A percentile compares a stretch with the other conserved stretches of the same genome.
phyloP scores from a whole-genome alignment of 352 stramenopile genomes.

The Hyaloperonospora brassicae region DNA sequence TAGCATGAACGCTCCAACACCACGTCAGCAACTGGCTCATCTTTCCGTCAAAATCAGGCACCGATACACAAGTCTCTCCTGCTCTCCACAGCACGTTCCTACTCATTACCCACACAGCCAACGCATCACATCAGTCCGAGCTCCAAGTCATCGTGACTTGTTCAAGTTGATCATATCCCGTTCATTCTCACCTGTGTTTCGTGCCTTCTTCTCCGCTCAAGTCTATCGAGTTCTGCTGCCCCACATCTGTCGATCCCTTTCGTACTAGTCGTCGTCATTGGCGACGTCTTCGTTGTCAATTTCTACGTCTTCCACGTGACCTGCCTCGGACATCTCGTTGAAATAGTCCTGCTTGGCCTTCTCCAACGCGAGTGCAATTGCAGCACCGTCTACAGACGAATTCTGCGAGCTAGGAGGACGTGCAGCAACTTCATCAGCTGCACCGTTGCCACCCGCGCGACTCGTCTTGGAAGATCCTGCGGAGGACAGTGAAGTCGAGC shows the following conservation, averaged over 20 bases:
- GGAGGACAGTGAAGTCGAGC: slow-evolving; percentile 11
- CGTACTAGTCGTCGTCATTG: slow-evolving; percentile 13
- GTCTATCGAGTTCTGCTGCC: slow-evolving; percentile 16
- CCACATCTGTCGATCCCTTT: slow-evolving; percentile 19
- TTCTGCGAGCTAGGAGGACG: slow-evolving; percentile 22
- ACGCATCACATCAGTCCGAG: slow-evolving; percentile 23
- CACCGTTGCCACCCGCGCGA: slow-evolving; percentile 4
- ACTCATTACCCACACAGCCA: slow-evolving; percentile 32
- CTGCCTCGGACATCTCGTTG: slow-evolving; percentile 22
- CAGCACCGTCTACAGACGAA: slow-evolving; percentile 20
- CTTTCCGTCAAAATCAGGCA: slow-evolving; percentile 15
- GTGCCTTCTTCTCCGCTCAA: slow-evolving; percentile 27
- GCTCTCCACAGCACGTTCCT: slow-evolving; percentile 28
- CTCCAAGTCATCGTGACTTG: slow-evolving; percentile 24
- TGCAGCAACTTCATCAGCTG: slow-evolving; percentile 2
- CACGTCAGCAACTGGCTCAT: slow-evolving; percentile 18
- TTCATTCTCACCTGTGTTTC: slow-evolving; percentile 17
- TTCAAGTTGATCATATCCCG: slow-evolving; percentile 21
- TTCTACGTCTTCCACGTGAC: slow-evolving; percentile 14
- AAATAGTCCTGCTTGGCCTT: slow-evolving; percentile 32
- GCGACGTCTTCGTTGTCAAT: no score
- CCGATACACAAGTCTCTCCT: slow-evolving; percentile 3
- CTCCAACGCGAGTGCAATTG: slow-evolving; percentile 23
- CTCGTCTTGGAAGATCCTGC: slow-evolving; percentile 9
- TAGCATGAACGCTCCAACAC: background rate